Percentiles rank a stretch among this genome's conserved stretches.
phyloP scores from a whole-genome alignment of 257 asterid species.

The Cynanchum wilfordii region DNA sequence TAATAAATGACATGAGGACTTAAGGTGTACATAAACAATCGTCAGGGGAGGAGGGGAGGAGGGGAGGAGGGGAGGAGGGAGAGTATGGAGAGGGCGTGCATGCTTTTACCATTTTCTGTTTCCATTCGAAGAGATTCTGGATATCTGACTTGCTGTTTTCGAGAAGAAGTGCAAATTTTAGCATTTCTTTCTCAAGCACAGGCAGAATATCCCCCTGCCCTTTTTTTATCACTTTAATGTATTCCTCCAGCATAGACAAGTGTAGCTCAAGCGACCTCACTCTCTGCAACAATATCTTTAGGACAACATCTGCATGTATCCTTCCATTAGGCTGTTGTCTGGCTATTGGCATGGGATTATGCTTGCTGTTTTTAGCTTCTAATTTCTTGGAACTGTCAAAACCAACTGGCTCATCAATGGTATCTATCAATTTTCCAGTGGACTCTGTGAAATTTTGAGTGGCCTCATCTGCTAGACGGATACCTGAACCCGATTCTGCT shows the following conservation, averaged over 20 bases:
- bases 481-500: conserved; percentile 36
- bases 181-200: conserved; percentile 62
- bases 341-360: conserved; percentile 43
- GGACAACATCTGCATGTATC: conserved; percentile 84
- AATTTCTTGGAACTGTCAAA: conserved; percentile 38
- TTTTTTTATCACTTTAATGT: conserved; percentile 67
- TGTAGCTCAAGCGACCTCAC: conserved; percentile 82
- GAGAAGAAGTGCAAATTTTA: conserved; percentile 46
- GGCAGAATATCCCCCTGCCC: conserved; percentile 71
- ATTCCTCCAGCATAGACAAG: conserved; percentile 79
- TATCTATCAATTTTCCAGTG: conserved; percentile 30
- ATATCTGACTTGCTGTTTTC: conserved; percentile 70
- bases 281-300: conserved; percentile 83
- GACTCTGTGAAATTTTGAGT: conserved; percentile 27
- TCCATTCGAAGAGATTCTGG: conserved; percentile 73
- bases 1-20: conserved; percentile 11
- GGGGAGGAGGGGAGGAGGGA: not conserved
- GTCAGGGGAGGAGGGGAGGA: not conserved
- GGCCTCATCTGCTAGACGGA: conserved; percentile 26
- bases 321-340: conserved; percentile 59
- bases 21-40: conserved; percentile 5
- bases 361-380: conserved; percentile 20
- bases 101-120: conserved; percentile 50
- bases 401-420: conserved; percentile 33
- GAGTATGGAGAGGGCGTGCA: not conserved